A percentile compares a stretch with the other conserved stretches of the same genome.
These are phyloP conservation scores for Anastatica hierochuntica DNA, from an alignment of 345 rosid species.

Conservation along the genomic window DNA sequence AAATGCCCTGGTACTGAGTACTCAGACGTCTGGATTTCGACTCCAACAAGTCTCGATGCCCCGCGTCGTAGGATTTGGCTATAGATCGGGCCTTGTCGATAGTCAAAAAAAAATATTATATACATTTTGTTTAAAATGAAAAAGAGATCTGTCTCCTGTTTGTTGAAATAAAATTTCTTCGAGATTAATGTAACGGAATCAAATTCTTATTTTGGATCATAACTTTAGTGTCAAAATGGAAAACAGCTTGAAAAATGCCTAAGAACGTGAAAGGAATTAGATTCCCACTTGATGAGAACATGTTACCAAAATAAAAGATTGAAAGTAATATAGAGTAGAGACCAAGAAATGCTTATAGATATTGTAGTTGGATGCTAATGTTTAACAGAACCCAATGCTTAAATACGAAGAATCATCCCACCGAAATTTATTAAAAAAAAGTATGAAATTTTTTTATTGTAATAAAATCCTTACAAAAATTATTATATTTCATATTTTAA, in stretches of 20 bases:
- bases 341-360: not conserved
- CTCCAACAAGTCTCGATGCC: no score
- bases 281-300: conserved; percentile 16
- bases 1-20: no score
- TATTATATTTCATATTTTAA: not conserved
- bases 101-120: no score
- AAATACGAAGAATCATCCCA: not conserved
- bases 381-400: conserved; percentile 1
- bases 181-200: not conserved
- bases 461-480: no score
- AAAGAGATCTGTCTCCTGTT: not conserved
- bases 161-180: not conserved
- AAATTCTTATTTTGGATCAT: no score
- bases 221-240: no score
- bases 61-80: no score
- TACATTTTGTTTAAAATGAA: no score
- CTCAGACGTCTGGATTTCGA: no score
- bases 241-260: conserved; percentile 17
- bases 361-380: conserved; percentile 9
- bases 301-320: conserved; percentile 1
- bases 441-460: not conserved
- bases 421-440: not conserved
- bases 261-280: conserved; percentile 14
- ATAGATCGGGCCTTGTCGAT: no score
- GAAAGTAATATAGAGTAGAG: not conserved